phyloP scores from a whole-genome alignment of 768 basidiomycete species.

The Lactarius indigo region DNA sequence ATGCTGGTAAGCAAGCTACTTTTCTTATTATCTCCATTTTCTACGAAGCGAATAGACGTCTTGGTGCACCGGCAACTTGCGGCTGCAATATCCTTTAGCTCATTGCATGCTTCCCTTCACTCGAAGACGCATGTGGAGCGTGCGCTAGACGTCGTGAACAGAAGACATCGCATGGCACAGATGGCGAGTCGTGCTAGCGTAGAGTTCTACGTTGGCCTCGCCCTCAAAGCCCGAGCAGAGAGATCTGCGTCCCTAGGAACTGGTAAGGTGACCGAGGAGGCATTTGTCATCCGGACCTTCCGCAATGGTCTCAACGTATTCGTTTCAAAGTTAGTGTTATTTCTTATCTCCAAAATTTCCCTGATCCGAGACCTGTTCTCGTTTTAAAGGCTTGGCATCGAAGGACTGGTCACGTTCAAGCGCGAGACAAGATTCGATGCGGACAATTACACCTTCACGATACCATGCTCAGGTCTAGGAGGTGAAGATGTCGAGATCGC shows the following conservation, averaged over 20 bases:
- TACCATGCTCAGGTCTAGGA: conserved; percentile 44
- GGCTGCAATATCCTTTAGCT: conserved; percentile 79
- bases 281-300: conserved; percentile 91
- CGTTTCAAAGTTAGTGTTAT: conserved; percentile 73
- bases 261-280: conserved; percentile 64
- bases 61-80: conserved; percentile 91
- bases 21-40: neutral
- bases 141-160: conserved; percentile 81
- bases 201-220: conserved; percentile 95
- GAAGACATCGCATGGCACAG: conserved; percentile 92
- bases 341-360: neutral
- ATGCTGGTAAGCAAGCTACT: conserved; percentile 61
- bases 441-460: conserved; percentile 80
- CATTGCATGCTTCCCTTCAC: conserved; percentile 85
- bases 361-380: neutral
- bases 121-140: conserved; percentile 87
- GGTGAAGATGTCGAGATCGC: conserved; percentile 57
- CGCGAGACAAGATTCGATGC: conserved; percentile 85
- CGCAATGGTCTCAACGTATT: conserved; percentile 96
- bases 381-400: conserved; percentile 73
- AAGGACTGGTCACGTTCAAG: conserved; percentile 94
- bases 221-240: conserved; percentile 68
- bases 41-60: conserved; percentile 54
- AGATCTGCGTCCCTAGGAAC: conserved; percentile 31
- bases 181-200: conserved; percentile 96